Percentiles rank a stretch among this genome's conserved stretches.
Conservation (phyloP, 768 basidiomycete species). For the Amanita phalloides region DNA sequence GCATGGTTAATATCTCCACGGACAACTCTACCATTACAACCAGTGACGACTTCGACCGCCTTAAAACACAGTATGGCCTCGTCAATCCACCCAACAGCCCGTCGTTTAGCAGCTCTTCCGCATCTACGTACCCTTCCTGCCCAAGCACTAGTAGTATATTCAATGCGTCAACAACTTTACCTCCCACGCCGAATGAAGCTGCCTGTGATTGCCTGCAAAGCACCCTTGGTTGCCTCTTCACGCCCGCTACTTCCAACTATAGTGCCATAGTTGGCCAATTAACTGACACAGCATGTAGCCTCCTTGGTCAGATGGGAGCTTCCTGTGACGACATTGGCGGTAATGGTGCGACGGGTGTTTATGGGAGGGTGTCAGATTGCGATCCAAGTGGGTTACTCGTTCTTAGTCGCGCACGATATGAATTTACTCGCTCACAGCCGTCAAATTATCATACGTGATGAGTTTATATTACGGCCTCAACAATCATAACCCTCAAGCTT, state of each 20-base stretch:
- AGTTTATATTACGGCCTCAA: conserved; percentile 63
- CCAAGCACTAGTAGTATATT: conserved; percentile 49
- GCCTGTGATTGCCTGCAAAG: conserved; percentile 72
- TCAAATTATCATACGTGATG: conserved; percentile 79
- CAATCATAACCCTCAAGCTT: conserved; percentile 47
- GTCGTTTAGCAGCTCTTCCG: conserved; percentile 22
- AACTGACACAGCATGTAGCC: conserved; percentile 63
- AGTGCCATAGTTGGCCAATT: conserved; percentile 49
- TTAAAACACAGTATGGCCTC: conserved; percentile 49
- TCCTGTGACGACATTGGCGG: conserved; percentile 62
- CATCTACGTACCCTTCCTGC: conserved; percentile 52
- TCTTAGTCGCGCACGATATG: background rate
- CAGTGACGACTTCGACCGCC: conserved; percentile 54
- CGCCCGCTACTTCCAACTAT: conserved; percentile 49
- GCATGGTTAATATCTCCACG: conserved; percentile 69
- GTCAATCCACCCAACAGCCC: conserved; percentile 59
- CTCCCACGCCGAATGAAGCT: conserved; percentile 72
- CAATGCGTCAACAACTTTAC: conserved; percentile 58
- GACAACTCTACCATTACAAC: conserved; percentile 60
- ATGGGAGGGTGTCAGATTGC: conserved; percentile 69
- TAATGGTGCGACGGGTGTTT: conserved; percentile 63
- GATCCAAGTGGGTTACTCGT: conserved; percentile 52
- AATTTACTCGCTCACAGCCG: conserved; percentile 27
- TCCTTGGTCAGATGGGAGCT: conserved; percentile 50
- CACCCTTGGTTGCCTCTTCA: conserved; percentile 66